Base-by-base conservation (phyloP, 2,329 filamentous ascomycete genomes). In the Aspergillus candidus region DNA sequence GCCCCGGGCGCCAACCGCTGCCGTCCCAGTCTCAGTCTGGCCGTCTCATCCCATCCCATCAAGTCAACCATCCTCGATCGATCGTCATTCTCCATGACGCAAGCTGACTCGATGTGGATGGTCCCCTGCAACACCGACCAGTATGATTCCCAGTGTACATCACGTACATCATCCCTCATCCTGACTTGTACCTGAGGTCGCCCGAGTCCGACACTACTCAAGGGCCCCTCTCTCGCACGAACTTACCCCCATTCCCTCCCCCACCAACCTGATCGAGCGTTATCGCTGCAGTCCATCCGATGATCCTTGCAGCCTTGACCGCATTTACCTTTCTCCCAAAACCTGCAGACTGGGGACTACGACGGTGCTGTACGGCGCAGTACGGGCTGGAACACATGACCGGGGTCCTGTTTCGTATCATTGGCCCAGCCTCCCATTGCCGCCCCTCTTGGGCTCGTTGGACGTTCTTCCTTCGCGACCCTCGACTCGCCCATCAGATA, bases 301-400 rank as follows among this genome's bases (percentile, higher is more conserved):
- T 27, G 22, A 27, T 27, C 22, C 22, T 27, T 27, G 22, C 22
- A 27, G 22, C 22, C 22, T 27, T 27, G 22, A 27, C 22, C 22
- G 22, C 22, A 27, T 27, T 27, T 27, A 3, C 22, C 22, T 27
- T 27, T 27, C 22, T 27, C 22, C 6, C 22, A 8, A 7, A 27
- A 27, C 22, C 22, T 27, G 22, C 22, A 32, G 43, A 41, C 43
- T 41, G 39, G 43, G 30, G 39, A 41, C 33, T 46, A 46, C 43
- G 30, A 37, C 35, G 43, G 17, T 22, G 29, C 38, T 40, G 43
- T 46, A 46, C 37, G 22, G 43, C 15, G 39, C 43, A 45, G 38
- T 32, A 45, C 43, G 35, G 43, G 38, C 22, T 14, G n/a, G 22
- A 39, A 39, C 43, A 46, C 43, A 46, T 46, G 43, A 46, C 35